These are phyloP conservation scores for Xerocomus alliaceus DNA, from an alignment of 1,284 basidiomycete species.

Conservation along the genomic window DNA sequence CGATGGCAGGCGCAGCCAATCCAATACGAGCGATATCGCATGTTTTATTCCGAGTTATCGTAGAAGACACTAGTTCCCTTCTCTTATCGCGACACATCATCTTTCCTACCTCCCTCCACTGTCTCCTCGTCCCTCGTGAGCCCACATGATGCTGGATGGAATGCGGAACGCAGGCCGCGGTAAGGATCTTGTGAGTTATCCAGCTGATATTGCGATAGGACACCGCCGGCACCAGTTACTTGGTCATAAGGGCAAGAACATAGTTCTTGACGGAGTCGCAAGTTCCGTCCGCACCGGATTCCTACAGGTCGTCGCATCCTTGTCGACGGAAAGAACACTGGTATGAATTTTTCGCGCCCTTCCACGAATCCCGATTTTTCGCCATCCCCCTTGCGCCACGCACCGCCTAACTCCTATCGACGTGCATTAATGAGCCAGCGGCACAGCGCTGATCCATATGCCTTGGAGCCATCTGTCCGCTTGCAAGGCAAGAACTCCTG, in stretches of 20 bases:
- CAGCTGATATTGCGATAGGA: constrained; percentile 9
- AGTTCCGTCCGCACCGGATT: constrained; percentile 36
- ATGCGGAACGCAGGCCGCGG: constrained; percentile 6
- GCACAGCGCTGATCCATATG: not conserved
- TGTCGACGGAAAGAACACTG: constrained; percentile 59
- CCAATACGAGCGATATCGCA: constrained; percentile 26
- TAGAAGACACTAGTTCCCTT: constrained; percentile 15
- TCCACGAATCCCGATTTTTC: constrained; percentile 46
- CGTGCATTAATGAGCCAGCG: not conserved
- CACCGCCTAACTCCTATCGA: not conserved
- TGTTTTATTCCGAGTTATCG: constrained; percentile 33
- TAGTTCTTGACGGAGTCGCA: constrained; percentile 37
- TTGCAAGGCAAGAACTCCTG: not conserved
- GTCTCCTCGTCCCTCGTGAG: not conserved
- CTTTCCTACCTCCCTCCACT: constrained; percentile 6
- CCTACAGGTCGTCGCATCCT: constrained; percentile 54
- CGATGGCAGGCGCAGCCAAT: not conserved
- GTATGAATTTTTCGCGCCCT: constrained; percentile 58
- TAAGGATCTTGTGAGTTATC: constrained; percentile 8
- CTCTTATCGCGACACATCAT: constrained; percentile 29
- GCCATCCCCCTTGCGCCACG: not conserved
- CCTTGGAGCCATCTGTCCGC: too few species aligned
- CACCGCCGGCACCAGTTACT: not conserved
- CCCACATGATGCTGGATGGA: not conserved
- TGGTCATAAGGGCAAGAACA: not conserved